phyloP scores from a whole-genome alignment of 306 rosid genomes.

The Castanea crenata region DNA sequence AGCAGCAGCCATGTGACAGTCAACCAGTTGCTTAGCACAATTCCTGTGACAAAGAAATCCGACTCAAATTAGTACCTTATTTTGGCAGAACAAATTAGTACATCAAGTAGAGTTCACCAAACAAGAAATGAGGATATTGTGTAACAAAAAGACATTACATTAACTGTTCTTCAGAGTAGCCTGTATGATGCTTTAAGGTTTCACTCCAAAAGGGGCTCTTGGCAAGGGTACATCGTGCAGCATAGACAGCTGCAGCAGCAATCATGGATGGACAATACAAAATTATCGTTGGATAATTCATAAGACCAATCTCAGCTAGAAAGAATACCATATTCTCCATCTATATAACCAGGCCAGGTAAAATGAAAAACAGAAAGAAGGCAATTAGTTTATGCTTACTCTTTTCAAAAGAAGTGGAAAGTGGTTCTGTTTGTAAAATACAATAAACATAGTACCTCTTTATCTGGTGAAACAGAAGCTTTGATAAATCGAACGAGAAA shows the following conservation, averaged over 20 bases:
- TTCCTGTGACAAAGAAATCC: constrained; percentile 27
- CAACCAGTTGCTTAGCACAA: constrained; percentile 35
- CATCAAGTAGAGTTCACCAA: too few relatives aligned
- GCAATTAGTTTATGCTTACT: not conserved
- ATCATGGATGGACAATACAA: constrained; percentile 41
- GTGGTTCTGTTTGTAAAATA: too few relatives aligned
- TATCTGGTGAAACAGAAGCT: constrained; percentile 41
- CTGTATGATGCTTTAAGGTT: constrained; percentile 48
- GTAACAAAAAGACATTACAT: constrained; percentile 19
- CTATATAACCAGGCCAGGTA: constrained; percentile 17
- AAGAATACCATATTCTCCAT: constrained; percentile 51
- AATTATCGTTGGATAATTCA: constrained; percentile 29
- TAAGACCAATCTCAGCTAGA: constrained; percentile 50
- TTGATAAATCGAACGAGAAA: constrained; percentile 46
- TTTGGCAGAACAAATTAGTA: too few relatives aligned
- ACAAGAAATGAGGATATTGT: too few relatives aligned
- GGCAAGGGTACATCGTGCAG: constrained; percentile 41
- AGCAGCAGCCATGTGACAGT: constrained; percentile 16
- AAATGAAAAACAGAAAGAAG: not conserved
- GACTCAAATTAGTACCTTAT: not conserved
- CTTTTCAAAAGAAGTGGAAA: not conserved
- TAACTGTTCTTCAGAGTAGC: constrained; percentile 42
- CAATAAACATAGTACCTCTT: constrained; percentile 28
- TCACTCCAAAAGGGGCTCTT: constrained; percentile 40
- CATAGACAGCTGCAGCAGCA: constrained; percentile 58